These are phyloP conservation scores for Hsuehochloa calcarea DNA, from an alignment of 176 grass and related monocot species.

Conservation along the genomic window DNA sequence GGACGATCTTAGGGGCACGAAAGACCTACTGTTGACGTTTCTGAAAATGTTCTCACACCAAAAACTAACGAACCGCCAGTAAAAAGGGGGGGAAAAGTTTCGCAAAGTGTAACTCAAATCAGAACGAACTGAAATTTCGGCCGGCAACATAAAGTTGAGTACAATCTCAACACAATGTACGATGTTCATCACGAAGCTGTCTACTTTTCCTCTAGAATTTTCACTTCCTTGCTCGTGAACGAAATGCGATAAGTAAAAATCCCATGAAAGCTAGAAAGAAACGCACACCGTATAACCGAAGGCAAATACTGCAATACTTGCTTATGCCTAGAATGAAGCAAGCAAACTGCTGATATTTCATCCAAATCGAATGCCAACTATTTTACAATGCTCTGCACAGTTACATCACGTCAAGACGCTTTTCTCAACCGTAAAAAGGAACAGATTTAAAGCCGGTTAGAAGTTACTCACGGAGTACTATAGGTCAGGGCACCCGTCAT, in stretches of 20 bases:
- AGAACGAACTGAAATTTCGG: neutral
- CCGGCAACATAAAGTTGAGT: neutral
- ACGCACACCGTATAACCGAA: neutral
- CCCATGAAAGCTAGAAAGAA: neutral
- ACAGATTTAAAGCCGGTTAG: constrained; percentile 1
- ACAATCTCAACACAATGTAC: neutral
- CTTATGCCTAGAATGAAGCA: neutral
- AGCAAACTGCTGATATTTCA: neutral
- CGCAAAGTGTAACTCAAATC: no score
- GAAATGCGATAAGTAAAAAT: neutral
- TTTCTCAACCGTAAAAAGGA: constrained; percentile 18
- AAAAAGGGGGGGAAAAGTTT: neutral
- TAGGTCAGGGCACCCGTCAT: neutral
- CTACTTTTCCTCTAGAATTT: neutral
- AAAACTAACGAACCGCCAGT: neutral
- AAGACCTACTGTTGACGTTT: neutral
- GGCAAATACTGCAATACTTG: neutral
- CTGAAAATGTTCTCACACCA: neutral
- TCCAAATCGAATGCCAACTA: constrained; percentile 16
- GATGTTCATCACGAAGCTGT: neutral
- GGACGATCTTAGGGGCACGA: neutral
- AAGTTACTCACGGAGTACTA: neutral
- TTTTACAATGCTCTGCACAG: constrained; percentile 35
- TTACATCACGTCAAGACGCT: constrained; percentile 2
- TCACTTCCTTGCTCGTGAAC: neutral